phyloP scores from a whole-genome alignment of 169 alveolate species.

The Plasmodium chabaudi region DNA sequence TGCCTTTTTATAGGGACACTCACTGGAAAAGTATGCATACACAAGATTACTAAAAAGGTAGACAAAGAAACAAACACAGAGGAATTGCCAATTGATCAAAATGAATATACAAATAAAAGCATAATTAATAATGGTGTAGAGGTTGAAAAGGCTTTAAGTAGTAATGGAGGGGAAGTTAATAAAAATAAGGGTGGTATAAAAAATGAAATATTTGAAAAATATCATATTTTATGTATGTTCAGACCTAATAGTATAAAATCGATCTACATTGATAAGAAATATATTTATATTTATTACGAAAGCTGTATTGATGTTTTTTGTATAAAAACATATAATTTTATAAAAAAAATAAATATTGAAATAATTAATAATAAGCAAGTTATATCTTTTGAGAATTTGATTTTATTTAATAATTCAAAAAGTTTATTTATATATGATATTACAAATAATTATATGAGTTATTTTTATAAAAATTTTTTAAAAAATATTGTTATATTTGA shows the following conservation, averaged over 20 bases:
- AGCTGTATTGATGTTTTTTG: conserved; percentile 69
- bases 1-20: conserved; percentile 26
- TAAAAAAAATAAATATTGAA: conserved; percentile 43
- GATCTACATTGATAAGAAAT: conserved; percentile 45
- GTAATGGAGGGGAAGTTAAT: neutral
- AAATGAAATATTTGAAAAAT: conserved; percentile 30
- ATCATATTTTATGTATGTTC: conserved; percentile 69
- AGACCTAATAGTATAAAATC: conserved; percentile 71
- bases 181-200: neutral
- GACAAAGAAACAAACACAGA: conserved; percentile 51
- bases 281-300: conserved; percentile 55
- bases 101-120: conserved; percentile 1
- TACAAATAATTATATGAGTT: conserved; percentile 62
- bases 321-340: conserved; percentile 55
- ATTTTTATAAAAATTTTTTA: conserved; percentile 75
- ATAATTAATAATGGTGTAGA: neutral
- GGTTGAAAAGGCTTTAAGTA: neutral
- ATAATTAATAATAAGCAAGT: conserved; percentile 60
- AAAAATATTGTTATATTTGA: conserved; percentile 74
- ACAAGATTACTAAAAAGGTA: conserved; percentile 40
- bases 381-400: conserved; percentile 48
- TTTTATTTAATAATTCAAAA: conserved; percentile 75
- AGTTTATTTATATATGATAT: conserved; percentile 70
- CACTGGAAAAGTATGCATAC: conserved; percentile 70
- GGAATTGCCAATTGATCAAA: neutral